Evolutionary conservation across 75 land plant genomes (phyloP), one percentile per base, ranked within the genome.

Genomic region (Pinus tabuliformis): DNA sequence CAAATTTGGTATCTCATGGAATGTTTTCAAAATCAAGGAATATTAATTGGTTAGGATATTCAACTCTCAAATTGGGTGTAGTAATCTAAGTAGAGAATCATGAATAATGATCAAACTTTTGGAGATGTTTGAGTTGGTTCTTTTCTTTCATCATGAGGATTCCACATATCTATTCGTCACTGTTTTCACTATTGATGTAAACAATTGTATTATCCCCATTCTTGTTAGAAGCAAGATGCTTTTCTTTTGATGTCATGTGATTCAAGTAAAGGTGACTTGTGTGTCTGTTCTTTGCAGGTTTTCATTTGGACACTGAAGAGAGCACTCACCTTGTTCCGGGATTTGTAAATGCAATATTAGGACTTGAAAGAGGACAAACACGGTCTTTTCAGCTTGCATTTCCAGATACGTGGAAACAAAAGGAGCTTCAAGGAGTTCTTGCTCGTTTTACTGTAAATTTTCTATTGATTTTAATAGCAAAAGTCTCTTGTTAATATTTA

Each of bases 301-400:
- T 87, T 78, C 91, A 90, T 59, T 83, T 94, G 84, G 99, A 94
- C 61, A 94, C 99, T 28, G 99, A 94, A 75, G 99, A 96, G 76
- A 89, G 89, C 62, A 82, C 86, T 75, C 85, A 81, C 58, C 81
- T 89, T 45, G 81, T 96, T 77, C 95, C 98, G 37, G 99, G 97
- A 30, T 94, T 96, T 76, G 83, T 92, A 39, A 89, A 92, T 78
- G 83, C 92, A 54, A 80, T 96, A 42, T 73, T 92, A 77, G 99
- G 95, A 63, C 83, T 94, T 17, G 64, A 84, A 80, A 77, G 73
- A 72, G 95, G 91, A 70, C 91, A 96, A 81, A 89, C 83, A 49
- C 89, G 83, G 71, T 76, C 87, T n/a, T 96, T 96, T 83, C 91
- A 86, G 56, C 87, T 94, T 65, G 54, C 42, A 63, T 96, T 96